Conservation (phyloP, 345 rosid species). For the Citrus cavaleriei region DNA sequence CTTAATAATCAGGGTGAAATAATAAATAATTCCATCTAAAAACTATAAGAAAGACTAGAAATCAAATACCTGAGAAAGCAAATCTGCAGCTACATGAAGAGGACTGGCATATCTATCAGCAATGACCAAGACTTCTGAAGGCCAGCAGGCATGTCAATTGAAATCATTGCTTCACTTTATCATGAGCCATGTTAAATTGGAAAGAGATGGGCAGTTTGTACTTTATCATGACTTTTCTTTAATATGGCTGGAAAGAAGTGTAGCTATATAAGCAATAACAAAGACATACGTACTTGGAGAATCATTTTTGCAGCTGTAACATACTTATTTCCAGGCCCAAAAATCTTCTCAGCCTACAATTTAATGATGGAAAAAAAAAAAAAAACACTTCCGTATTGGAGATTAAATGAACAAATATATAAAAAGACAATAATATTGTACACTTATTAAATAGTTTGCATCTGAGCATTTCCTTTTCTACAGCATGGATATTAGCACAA, state of each 20-base stretch:
- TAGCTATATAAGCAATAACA: conserved; percentile 8
- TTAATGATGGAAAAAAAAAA: background rate
- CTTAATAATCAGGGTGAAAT: background rate
- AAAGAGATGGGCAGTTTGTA: background rate
- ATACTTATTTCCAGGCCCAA: conserved; percentile 95
- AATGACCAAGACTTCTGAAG: conserved; percentile 90
- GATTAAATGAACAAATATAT: background rate
- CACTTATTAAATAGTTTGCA: background rate
- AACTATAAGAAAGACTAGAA: background rate
- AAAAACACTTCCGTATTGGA: background rate
- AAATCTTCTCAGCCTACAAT: conserved; percentile 77
- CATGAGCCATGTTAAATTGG: background rate
- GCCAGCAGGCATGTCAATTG: conserved; percentile 99
- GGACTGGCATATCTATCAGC: conserved; percentile 83
- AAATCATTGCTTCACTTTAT: conserved; percentile 88
- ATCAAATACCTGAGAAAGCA: conserved; percentile 76
- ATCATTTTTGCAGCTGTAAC: conserved; percentile 98
- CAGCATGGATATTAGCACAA: background rate
- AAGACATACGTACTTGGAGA: conserved; percentile 53
- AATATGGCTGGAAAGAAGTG: background rate
- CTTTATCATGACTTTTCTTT: background rate
- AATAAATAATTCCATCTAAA: background rate
- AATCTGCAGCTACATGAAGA: conserved; percentile 86
- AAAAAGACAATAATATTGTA: background rate
- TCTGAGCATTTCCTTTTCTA: background rate